phyloP scores from a whole-genome alignment of 805 yeast species.

The Blastobotrys chiropterorum region DNA sequence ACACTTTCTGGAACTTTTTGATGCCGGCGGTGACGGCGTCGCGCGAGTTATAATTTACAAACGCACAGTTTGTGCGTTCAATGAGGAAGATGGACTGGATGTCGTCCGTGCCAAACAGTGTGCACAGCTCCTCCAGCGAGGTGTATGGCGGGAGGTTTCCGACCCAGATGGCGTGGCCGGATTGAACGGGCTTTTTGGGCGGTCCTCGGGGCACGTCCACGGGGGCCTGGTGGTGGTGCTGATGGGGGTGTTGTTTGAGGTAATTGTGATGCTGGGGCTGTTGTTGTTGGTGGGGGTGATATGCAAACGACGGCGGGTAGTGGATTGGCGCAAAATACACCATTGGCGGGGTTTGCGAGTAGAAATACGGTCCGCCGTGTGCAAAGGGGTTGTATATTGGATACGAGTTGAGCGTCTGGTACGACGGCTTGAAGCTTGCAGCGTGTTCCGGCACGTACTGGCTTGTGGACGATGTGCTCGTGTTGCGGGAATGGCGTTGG shows the following conservation, averaged over 20 bases:
- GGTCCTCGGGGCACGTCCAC: constrained; percentile 30
- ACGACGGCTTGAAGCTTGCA: not conserved
- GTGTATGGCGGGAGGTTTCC: constrained; percentile 35
- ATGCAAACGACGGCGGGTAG: not conserved
- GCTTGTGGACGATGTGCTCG: not conserved
- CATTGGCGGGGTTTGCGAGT: not conserved
- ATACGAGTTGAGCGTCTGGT: not conserved
- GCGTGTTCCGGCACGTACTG: not conserved
- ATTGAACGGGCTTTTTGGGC: constrained; percentile 35
- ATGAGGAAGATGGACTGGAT: constrained; percentile 35
- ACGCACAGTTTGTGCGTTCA: constrained; percentile 38
- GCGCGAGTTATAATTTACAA: constrained; percentile 32
- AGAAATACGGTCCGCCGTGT: too few relatives aligned
- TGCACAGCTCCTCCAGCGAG: constrained; percentile 32
- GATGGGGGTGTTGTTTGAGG: not conserved
- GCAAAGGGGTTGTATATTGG: not conserved
- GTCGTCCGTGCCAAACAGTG: constrained; percentile 33
- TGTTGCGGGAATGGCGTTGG: too few relatives aligned
- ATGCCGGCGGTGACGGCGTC: constrained; percentile 30
- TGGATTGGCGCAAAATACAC: not conserved
- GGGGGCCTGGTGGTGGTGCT: not conserved
- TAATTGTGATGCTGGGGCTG: not conserved
- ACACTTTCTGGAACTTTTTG: constrained; percentile 20
- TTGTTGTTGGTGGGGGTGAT: not conserved
- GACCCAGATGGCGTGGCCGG: constrained; percentile 43